Base-by-base conservation (phyloP, 1,139 yeast genomes). In the Suhomyces chickasaworum region DNA sequence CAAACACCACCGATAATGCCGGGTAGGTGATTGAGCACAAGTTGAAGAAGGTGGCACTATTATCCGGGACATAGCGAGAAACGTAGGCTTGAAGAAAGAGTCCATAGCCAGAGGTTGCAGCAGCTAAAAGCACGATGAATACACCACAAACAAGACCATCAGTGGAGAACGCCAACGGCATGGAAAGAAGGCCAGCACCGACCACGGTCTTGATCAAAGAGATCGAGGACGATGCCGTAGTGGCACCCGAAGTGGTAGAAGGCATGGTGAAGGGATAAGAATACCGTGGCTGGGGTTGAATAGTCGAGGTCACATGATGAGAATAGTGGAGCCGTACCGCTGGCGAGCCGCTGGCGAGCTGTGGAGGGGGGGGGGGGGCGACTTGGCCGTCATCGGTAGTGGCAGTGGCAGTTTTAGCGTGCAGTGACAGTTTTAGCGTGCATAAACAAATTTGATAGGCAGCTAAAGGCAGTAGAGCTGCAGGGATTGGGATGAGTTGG, bases 171-270 rank as follows among this genome's bases (percentile, higher is more conserved):
- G 97, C 96, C 58, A 80, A 85, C 1, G 99, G 98, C 73, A 95
- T 85, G 13, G 97, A 96, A 47, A 93, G 78, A 55, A 93, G 78
- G 0, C 99, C 99, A 0, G 99, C 97, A 3, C 98, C 96, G 15
- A 85, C 76, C 47, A 86, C 84, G 7, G 93, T 86, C 62, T 86
- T 86, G 47, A 83, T 73, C 46, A 87, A 69, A 56, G 84, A 84
- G 37, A 85, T 66, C 22, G 77, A 64, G 1, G 87, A 81, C 2
- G 86, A 82, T 5, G 69, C 55, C 22, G 55, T 50, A 20, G 53
- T 46, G 34, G 59, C 59, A 27, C 54, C 54, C 2, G 27, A 27
- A 10, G 23, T 37, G 22, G 39, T 13, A 16, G 50, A 18, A 30
- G 47, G 43, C 50, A 47, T 47, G 38, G 16, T 30, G 29, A 8